phyloP scores from a whole-genome alignment of 2,329 filamentous ascomycete species.

The Colletotrichum eleusines region DNA sequence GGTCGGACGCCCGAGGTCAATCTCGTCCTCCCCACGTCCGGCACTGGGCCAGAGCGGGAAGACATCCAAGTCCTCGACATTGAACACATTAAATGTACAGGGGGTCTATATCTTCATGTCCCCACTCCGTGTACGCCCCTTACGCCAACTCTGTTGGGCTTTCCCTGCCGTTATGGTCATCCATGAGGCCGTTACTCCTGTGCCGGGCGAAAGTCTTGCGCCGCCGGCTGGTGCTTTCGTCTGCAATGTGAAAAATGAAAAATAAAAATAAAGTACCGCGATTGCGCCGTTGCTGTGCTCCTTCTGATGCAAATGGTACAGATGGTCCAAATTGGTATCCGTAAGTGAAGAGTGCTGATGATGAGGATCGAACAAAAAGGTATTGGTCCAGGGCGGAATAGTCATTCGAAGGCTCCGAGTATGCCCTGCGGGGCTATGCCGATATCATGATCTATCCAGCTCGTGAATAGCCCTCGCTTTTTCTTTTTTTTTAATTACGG shows the following conservation, averaged over 20 bases:
- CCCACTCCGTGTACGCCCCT: constrained; percentile 20
- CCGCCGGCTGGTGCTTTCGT: constrained; percentile 35
- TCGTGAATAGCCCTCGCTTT: neutral
- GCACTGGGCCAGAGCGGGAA: neutral
- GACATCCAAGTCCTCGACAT: constrained; percentile 6
- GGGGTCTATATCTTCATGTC: constrained; percentile 36
- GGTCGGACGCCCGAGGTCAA: constrained; percentile 11
- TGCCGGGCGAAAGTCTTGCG: constrained; percentile 27
- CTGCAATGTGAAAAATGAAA: constrained; percentile 12
- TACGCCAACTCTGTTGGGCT: constrained; percentile 31
- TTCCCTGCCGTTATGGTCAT: constrained; percentile 29
- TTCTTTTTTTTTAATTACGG: no score
- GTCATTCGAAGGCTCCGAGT: neutral
- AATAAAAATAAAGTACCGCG: constrained; percentile 26
- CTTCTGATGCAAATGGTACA: constrained; percentile 43
- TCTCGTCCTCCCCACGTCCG: neutral
- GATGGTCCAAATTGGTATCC: constrained; percentile 41
- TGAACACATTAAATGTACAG: constrained; percentile 41
- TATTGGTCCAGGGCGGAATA: neutral
- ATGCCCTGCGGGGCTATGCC: neutral
- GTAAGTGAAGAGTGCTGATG: constrained; percentile 38
- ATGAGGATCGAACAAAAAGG: constrained; percentile 32
- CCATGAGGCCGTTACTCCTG: constrained; percentile 35
- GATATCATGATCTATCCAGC: neutral
- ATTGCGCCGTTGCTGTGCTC: constrained; percentile 44